A percentile compares a stretch with the other conserved stretches of the same genome.
phyloP scores from a whole-genome alignment of 2,329 filamentous ascomycete species.

The Dryadomyces quercus-mongolicae region DNA sequence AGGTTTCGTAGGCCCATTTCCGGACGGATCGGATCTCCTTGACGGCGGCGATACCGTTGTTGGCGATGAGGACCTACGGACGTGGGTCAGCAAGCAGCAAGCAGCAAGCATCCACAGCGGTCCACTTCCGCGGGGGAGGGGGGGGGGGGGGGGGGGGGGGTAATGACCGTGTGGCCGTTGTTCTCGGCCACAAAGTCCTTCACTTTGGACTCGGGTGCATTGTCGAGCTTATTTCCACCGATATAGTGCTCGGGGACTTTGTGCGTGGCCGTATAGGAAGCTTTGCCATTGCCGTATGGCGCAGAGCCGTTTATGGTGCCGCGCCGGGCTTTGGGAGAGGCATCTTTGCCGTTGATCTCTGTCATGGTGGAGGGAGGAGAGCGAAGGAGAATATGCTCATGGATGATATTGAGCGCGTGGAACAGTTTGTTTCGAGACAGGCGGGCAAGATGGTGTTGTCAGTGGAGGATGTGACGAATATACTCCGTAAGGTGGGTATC shows the following conservation, averaged over 20 bases:
- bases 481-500: not conserved
- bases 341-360: constrained; percentile 29
- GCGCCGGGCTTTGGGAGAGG: constrained; percentile 13
- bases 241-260: constrained; percentile 89
- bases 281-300: constrained; percentile 42
- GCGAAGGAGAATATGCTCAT: not conserved
- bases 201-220: constrained; percentile 72
- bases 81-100: not conserved
- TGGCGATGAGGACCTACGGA: constrained; percentile 83
- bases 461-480: not conserved
- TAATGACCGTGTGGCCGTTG: constrained; percentile 96
- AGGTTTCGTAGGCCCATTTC: constrained; percentile 99
- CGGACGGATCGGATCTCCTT: constrained; percentile 98
- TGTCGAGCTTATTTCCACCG: constrained; percentile 77
- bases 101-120: too few species aligned
- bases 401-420: not conserved
- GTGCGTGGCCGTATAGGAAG: constrained; percentile 68
- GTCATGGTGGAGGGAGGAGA: constrained; percentile 27
- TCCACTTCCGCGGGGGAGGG: constrained; percentile 21
- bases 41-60: constrained; percentile 98
- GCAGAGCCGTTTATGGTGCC: constrained; percentile 29
- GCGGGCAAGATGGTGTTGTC: not conserved
- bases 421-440: not conserved
- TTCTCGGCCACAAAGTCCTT: constrained; percentile 90
- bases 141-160: too few species aligned